phyloP scores from a whole-genome alignment of 257 asterid genomes.

The Thymus mandschuricus region DNA sequence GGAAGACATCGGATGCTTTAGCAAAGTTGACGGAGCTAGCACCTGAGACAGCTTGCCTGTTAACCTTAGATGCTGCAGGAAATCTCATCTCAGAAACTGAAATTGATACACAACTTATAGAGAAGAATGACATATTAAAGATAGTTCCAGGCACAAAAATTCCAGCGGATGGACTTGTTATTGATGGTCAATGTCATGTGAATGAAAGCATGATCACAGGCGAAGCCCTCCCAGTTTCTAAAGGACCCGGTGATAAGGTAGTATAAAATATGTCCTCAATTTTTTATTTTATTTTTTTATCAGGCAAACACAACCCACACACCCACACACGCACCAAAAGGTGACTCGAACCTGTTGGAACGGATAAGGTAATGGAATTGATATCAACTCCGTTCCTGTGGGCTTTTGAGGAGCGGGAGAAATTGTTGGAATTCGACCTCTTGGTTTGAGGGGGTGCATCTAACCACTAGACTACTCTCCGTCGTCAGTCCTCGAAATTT shows the following conservation, averaged over 20 bases:
- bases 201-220: constrained; percentile 99
- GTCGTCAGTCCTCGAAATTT: constrained; percentile 10
- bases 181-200: constrained; percentile 92
- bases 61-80: constrained; percentile 81
- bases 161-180: constrained; percentile 91
- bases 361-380: no score
- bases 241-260: constrained; percentile 95
- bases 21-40: constrained; percentile 91
- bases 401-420: no score
- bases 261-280: constrained; percentile 17
- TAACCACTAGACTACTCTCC: no score
- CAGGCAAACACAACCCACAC: no score
- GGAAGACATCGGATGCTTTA: constrained; percentile 94
- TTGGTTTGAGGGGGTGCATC: no score
- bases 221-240: constrained; percentile 84
- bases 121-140: constrained; percentile 83
- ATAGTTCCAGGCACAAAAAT: constrained; percentile 93
- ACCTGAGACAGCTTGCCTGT: constrained; percentile 82
- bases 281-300: no score
- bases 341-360: no score
- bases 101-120: constrained; percentile 79
- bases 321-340: no score
- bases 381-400: no score
- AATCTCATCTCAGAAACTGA: constrained; percentile 74
- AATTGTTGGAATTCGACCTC: no score